Evolutionary conservation across 164 flowering plant genomes (phyloP).

Genomic region (Houttuynia cordata): DNA sequence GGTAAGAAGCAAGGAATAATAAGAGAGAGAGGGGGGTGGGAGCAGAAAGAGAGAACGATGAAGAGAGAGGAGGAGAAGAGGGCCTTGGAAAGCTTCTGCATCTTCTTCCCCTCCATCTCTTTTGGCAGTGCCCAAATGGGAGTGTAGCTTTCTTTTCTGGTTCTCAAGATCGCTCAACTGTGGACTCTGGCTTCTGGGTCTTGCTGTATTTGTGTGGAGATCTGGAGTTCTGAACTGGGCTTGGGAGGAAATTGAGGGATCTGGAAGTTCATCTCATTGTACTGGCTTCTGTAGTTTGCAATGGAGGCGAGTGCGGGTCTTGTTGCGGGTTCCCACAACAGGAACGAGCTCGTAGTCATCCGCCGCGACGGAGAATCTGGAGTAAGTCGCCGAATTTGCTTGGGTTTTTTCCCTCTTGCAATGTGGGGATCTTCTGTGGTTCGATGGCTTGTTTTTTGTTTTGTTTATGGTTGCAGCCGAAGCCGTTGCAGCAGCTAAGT

Average conservation of each 20-base stretch:
- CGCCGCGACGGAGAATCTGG: conserved; percentile 35
- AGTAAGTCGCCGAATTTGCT: conserved; percentile 15
- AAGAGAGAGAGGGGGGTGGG: conserved; percentile 4
- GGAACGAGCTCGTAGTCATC: conserved; percentile 51
- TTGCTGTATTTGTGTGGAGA: background rate
- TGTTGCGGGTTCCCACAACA: conserved; percentile 54
- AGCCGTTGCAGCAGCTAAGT: conserved; percentile 24
- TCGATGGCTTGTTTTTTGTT: background rate
- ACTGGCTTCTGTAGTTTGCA: background rate
- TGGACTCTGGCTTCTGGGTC: background rate
- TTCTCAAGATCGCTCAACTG: background rate
- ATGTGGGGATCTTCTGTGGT: background rate
- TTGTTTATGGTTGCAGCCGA: conserved; percentile 16
- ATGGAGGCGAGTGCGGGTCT: conserved; percentile 59
- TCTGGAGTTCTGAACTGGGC: conserved; percentile 6
- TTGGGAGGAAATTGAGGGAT: conserved; percentile 3
- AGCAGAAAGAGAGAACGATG: background rate
- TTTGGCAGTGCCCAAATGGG: conserved; percentile 8
- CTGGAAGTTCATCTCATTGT: background rate
- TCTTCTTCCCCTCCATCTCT: background rate
- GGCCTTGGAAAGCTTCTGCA: conserved; percentile 3
- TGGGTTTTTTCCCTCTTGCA: background rate
- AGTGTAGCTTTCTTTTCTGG: conserved; percentile 2
- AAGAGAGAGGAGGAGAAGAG: conserved; percentile 1
- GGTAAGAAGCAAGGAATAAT: conserved; percentile 27